Evolutionary conservation across 345 rosid species (phyloP).

Genomic region (Passiflora organensis): DNA sequence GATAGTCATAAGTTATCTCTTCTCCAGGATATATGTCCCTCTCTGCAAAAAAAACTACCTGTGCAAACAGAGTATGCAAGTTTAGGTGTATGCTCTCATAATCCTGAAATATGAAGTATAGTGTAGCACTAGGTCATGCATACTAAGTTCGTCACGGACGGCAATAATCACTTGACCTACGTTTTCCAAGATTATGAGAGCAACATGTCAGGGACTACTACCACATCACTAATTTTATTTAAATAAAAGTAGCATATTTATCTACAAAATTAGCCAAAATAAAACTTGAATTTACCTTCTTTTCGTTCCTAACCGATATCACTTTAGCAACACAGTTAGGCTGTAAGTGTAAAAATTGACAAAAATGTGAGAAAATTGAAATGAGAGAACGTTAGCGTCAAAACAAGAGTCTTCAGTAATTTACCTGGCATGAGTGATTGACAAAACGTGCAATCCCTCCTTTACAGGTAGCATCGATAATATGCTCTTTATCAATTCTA

Average conservation of each 20-base stretch:
- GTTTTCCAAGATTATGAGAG: too few relatives aligned
- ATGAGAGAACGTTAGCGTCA: neutral
- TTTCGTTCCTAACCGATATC: constrained; percentile 47
- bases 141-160: too few relatives aligned
- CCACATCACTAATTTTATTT: neutral
- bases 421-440: constrained; percentile 60
- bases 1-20: constrained; percentile 56
- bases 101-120: neutral
- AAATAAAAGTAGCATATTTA: neutral
- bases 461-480: constrained; percentile 51
- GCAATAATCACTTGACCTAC: too few relatives aligned
- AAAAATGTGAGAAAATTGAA: neutral
- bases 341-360: constrained; percentile 23
- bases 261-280: neutral
- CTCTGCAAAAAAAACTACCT: constrained; percentile 51
- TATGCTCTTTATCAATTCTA: constrained; percentile 57
- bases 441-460: constrained; percentile 64
- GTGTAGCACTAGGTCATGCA: too few relatives aligned
- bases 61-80: constrained; percentile 11
- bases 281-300: constrained; percentile 35
- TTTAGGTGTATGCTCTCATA: neutral
- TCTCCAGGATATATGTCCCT: constrained; percentile 55
- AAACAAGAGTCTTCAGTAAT: constrained; percentile 3
- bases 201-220: too few relatives aligned
- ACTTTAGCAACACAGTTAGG: constrained; percentile 58